Base-by-base conservation (phyloP, 2,329 filamentous ascomycete genomes). In the Aureobasidium sp. region DNA sequence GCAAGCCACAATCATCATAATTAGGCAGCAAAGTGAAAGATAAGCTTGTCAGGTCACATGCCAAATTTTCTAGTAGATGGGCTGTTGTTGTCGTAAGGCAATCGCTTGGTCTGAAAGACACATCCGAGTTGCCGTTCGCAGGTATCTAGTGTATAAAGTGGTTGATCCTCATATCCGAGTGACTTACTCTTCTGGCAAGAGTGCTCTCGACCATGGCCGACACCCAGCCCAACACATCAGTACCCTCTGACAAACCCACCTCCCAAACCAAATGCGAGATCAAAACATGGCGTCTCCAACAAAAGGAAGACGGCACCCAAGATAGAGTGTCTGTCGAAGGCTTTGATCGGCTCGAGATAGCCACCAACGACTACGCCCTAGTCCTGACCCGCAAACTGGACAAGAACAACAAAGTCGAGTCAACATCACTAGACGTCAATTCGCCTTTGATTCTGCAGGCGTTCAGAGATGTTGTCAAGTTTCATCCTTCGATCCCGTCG, bases 221-320 rank as follows among this genome's bases (percentile, higher is more conserved):
- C 12, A 11, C 11, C 2, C 12, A 7, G 12, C 14, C 41, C 5
- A 4, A 34, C 11, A 2, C 29, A 22, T 11, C 41, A n/a, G 16
- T 22, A 7, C 6, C 6, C 5, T 10, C 10, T 14, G 24, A 42
- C 14, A n/a, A 11, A 6, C 21, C 25, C 27, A 21, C 40, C 14
- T 29, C 40, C 5, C 40, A 30, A 3, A 14, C 34, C 29, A 45
- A 34, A 16, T 45, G 41, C n/a, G 41, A 45, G 24, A 29, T 45
- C 41, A 45, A 45, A 11, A 45, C 41, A 34, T 45, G 41, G 41
- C 41, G 34, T 45, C 29, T 45, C 6, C 21, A 12, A 3, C 41
- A 45, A 16, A 45, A 45, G 12, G 41, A 45, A 24, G 41, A 45
- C 7, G 41, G 41, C 29, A 45, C 41, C 8, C 17, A 21, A 5